phyloP scores from a whole-genome alignment of 108 stramenopile genomes.

The Skeletonema grethae region DNA sequence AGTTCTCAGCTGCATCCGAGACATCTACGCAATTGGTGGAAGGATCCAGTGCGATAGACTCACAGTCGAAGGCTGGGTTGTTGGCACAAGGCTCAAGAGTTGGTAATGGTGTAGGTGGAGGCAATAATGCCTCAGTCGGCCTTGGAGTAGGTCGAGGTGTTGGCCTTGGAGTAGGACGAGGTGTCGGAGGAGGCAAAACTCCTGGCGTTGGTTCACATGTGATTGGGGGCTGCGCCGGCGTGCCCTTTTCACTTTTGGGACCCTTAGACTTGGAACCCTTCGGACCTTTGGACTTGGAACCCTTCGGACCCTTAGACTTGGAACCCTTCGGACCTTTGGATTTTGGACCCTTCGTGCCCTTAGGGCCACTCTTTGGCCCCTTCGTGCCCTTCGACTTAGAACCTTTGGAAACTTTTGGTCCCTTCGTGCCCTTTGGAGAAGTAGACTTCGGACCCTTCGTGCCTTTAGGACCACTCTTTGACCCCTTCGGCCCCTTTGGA shows the following conservation, averaged over 20 bases:
- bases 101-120: not conserved
- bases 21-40: not conserved
- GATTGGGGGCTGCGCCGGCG: not conserved
- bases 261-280: slow-evolving; percentile 9
- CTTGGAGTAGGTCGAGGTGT: not conserved
- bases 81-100: not conserved
- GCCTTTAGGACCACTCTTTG: not conserved
- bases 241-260: not conserved
- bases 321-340: not conserved
- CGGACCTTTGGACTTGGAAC: not conserved
- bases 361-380: not conserved
- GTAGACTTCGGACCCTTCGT: not conserved
- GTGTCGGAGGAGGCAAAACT: not conserved
- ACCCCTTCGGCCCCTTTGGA: not conserved
- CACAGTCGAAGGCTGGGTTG: not conserved
- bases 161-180: not conserved
- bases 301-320: slow-evolving; percentile 17
- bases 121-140: not conserved
- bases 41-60: not conserved
- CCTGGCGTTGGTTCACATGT: not conserved
- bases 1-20: not conserved
- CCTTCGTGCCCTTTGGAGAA: not conserved
- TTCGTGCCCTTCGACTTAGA: not conserved
- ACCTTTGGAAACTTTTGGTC: not conserved
- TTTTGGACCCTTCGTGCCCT: not conserved